These are phyloP conservation scores for Clohesyomyces aquaticus DNA, from an alignment of 495 filamentous ascomycete genomes.

Conservation along the genomic window DNA sequence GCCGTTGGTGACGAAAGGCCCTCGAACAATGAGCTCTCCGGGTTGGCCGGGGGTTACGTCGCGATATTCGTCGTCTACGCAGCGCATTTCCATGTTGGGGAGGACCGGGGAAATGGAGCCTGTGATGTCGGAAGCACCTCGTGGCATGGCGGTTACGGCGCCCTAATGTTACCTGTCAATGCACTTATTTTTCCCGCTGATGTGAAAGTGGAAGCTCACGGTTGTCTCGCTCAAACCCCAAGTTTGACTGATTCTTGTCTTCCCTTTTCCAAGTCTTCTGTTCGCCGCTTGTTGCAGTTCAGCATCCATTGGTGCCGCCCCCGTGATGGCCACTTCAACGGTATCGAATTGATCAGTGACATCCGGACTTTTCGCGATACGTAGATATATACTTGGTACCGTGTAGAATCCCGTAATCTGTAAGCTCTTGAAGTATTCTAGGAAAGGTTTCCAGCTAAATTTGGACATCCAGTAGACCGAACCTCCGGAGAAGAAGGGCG, in stretches of 20 bases:
- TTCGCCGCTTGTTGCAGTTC: constrained; percentile 40
- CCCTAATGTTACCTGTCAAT: too few relatives aligned
- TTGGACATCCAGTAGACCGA: constrained; percentile 44
- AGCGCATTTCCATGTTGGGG: constrained; percentile 36
- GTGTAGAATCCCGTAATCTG: constrained; percentile 42
- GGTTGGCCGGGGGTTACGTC: constrained; percentile 41
- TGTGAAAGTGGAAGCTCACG: constrained; percentile 5
- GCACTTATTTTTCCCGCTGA: neutral
- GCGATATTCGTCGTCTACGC: constrained; percentile 36
- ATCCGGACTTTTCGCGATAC: constrained; percentile 41
- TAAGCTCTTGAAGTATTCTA: constrained; percentile 38
- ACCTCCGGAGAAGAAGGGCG: constrained; percentile 32
- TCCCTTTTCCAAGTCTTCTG: constrained; percentile 37
- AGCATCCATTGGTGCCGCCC: constrained; percentile 45
- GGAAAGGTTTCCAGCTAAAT: constrained; percentile 40
- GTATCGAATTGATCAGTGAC: constrained; percentile 41
- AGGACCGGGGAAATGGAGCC: constrained; percentile 35
- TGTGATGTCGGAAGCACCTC: constrained; percentile 29
- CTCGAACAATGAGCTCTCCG: constrained; percentile 9
- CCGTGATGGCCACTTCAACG: constrained; percentile 37
- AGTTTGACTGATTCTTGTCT: constrained; percentile 42
- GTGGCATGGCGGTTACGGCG: constrained; percentile 32
- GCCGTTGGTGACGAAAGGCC: constrained; percentile 28
- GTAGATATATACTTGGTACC: constrained; percentile 45
- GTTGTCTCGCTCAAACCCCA: constrained; percentile 46